phyloP scores from a whole-genome alignment of 2,329 filamentous ascomycete species.

The Zymoseptoria crescenta region DNA sequence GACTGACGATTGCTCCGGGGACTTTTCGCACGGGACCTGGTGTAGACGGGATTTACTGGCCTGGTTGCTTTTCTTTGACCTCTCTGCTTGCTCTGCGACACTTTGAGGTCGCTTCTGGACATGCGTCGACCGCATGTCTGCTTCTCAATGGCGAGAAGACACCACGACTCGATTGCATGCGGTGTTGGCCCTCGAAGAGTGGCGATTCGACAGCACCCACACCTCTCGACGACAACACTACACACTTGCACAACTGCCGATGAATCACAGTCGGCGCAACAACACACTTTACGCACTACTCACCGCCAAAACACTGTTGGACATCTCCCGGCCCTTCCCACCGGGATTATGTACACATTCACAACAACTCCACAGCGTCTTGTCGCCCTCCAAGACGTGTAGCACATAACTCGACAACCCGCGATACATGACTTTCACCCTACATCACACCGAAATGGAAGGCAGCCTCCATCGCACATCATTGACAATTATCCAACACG shows the following conservation, averaged over 20 bases:
- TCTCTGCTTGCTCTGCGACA: background rate
- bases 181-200: background rate
- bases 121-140: background rate
- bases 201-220: background rate
- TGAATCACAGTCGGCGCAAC: background rate
- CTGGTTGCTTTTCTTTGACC: background rate
- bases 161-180: background rate
- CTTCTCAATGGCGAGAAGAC: background rate
- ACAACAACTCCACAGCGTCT: slow-evolving; percentile 4
- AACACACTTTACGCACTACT: background rate
- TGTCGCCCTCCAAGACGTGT: slow-evolving; percentile 17
- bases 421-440: slow-evolving; percentile 1
- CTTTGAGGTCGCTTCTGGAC: background rate
- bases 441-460: background rate
- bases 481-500: background rate
- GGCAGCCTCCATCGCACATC: background rate
- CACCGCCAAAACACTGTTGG: background rate
- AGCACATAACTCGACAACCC: slow-evolving; percentile 3
- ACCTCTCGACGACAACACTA: slow-evolving; percentile 3
- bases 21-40: background rate
- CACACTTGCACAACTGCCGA: background rate
- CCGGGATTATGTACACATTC: background rate
- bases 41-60: background rate
- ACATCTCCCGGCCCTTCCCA: background rate
- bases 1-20: slow-evolving; percentile 17